A percentile compares a stretch with the other conserved stretches of the same genome.
phyloP scores from a whole-genome alignment of 2,329 filamentous ascomycete genomes.

The Alternaria consortialis region DNA sequence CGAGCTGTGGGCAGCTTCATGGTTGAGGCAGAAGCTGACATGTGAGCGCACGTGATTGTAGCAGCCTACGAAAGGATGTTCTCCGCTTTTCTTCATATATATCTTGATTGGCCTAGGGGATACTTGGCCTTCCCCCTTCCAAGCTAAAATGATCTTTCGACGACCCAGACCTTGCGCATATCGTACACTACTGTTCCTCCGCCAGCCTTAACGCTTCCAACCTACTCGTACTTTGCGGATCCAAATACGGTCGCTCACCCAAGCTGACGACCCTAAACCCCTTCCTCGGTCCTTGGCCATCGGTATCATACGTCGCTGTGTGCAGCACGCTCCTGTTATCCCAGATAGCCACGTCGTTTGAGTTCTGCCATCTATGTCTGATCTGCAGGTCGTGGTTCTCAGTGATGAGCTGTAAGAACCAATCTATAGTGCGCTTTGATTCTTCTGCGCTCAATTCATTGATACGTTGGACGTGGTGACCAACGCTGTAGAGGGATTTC shows the following conservation, averaged over 20 bases:
- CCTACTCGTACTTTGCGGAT: slow-evolving; percentile 61
- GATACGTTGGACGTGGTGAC: slow-evolving; percentile 52
- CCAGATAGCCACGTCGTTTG: slow-evolving; percentile 66
- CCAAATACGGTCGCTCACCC: slow-evolving; percentile 66
- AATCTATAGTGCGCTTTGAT: slow-evolving; percentile 54
- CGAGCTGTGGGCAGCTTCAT: background rate
- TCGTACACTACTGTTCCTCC: background rate
- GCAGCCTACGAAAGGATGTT: background rate
- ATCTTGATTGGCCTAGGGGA: background rate
- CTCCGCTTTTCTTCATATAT: background rate
- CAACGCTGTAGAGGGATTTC: slow-evolving; percentile 59
- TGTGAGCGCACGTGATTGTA: slow-evolving; percentile 3
- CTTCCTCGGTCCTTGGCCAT: slow-evolving; percentile 61
- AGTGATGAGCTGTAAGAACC: slow-evolving; percentile 54
- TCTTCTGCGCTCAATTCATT: slow-evolving; percentile 58
- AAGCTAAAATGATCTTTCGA: background rate
- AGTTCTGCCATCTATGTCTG: slow-evolving; percentile 59
- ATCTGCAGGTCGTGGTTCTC: slow-evolving; percentile 64
- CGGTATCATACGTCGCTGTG: slow-evolving; percentile 69
- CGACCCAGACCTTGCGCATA: background rate
- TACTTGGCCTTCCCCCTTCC: background rate
- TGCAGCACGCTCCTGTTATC: slow-evolving; percentile 69
- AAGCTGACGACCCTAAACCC: slow-evolving; percentile 66
- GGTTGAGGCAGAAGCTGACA: slow-evolving; percentile 8
- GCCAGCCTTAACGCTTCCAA: slow-evolving; percentile 43